Evolutionary conservation across 352 stramenopile species (phyloP), one percentile per base, ranked within the genome.

Genomic region (Globisporangium acanthophoron): DNA sequence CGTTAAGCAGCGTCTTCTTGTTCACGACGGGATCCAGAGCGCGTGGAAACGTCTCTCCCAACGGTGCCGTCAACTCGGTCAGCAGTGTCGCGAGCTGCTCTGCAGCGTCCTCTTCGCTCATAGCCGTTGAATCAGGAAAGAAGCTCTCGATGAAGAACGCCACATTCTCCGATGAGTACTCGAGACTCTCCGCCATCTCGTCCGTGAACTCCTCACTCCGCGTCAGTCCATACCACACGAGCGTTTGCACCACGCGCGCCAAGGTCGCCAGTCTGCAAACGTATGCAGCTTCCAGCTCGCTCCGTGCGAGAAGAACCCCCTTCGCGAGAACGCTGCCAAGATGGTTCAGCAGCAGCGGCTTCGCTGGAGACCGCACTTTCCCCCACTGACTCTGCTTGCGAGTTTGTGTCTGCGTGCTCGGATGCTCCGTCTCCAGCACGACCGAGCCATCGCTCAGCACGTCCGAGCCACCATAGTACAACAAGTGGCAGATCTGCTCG

Each of bases 351-450:
- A 94, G 50, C 41, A 94, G 47, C 16, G 85, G 85, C 59, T 92
- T 92, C 12, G 75, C 78, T 4, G 83, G 83, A 65, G 78, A 87
- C 35, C 83, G 76, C 18, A 92, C 76, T 63, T 92, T 92, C 2
- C 78, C 78, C 83, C 83, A 92, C 55, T 90, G 78, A 48, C 83
- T 92, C 55, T 92, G 83, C 64, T 92, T 92, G 11, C 80, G 80
- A n/a, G 85, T 94, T 59, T 91, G 82, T 3, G 85, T 94, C 55
- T 94, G 85, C 1, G 85, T 94, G 35, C 66, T 90, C 16, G 83
- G 83, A 37, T 90, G 80, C 45, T 92, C 78, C 31, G 79, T 84
- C 59, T 92, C 80, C 16, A 92, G 66, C 40, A 85, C 64, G 24
- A 92, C 71, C 24, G 78, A 85, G 37, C 83, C 83, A 53, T 92